Percentiles rank a stretch among this genome's conserved stretches.
Evolutionary conservation across 805 yeast genomes (phyloP).

Genomic region (Metschnikowia similis): DNA sequence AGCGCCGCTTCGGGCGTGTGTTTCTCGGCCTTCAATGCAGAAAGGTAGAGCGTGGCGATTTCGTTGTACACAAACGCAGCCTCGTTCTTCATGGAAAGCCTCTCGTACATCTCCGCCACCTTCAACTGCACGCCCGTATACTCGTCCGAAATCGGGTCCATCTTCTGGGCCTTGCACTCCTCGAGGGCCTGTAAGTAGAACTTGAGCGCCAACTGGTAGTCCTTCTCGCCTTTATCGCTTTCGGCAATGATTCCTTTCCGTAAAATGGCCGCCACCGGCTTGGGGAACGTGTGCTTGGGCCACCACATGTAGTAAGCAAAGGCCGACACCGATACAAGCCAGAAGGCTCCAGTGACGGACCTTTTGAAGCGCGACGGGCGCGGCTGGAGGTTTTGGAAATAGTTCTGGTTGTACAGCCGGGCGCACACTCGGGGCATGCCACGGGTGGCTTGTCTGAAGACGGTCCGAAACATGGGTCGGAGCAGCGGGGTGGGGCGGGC

Average conservation of each 20-base stretch:
- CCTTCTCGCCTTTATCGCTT: conserved; percentile 57
- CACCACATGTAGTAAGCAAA: conserved; percentile 44
- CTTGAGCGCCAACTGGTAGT: conserved; percentile 64
- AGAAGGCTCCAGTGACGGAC: conserved; percentile 11
- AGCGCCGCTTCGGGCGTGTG: conserved; percentile 23
- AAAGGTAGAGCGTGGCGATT: conserved; percentile 54
- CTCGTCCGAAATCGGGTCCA: conserved; percentile 65
- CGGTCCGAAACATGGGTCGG: neutral
- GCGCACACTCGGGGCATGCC: neutral
- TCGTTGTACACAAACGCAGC: conserved; percentile 69
- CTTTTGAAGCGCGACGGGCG: conserved; percentile 14
- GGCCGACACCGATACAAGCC: conserved; percentile 18
- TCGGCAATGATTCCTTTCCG: conserved; percentile 84
- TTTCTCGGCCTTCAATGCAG: conserved; percentile 40
- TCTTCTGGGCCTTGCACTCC: conserved; percentile 50
- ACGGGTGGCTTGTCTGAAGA: neutral
- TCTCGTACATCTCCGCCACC: conserved; percentile 81
- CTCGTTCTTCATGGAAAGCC: conserved; percentile 54
- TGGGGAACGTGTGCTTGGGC: conserved; percentile 69
- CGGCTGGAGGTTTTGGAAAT: conserved; percentile 12
- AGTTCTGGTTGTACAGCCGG: conserved; percentile 10
- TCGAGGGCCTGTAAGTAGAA: conserved; percentile 72
- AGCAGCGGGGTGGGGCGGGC: neutral
- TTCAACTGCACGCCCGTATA: conserved; percentile 90
- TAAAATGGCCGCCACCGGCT: conserved; percentile 63